Evolutionary conservation across 2,329 filamentous ascomycete species (phyloP).

Genomic region (Thielaviopsis punctulata): DNA sequence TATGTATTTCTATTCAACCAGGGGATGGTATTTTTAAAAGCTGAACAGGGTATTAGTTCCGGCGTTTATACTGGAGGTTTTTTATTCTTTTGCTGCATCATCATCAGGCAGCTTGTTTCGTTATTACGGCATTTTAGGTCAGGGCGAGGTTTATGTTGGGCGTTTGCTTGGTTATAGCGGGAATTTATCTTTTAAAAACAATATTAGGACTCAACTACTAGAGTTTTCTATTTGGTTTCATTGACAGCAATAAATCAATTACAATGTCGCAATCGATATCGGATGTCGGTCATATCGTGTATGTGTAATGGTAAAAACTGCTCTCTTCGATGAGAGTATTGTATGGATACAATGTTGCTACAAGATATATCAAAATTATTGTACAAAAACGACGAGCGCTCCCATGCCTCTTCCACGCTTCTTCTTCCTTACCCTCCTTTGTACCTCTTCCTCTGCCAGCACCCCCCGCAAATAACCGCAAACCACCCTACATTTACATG

Average conservation of each 20-base stretch:
- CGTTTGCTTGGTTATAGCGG: not conserved
- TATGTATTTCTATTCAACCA: not conserved
- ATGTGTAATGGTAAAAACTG: not conserved
- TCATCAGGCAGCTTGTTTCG: not conserved
- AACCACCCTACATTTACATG: slow-evolving; percentile 35
- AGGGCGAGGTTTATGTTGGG: not conserved
- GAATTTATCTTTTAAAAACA: not conserved
- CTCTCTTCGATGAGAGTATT: not conserved
- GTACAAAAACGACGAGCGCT: slow-evolving; percentile 3
- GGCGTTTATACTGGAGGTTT: not conserved
- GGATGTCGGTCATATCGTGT: not conserved
- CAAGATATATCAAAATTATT: slow-evolving; percentile 8
- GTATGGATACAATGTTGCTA: slow-evolving; percentile 4
- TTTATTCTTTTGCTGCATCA: not conserved
- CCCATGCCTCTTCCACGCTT: not conserved
- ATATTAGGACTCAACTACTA: not conserved
- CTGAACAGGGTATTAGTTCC: too few relatives aligned
- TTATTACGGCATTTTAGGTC: not conserved
- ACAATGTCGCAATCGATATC: not conserved
- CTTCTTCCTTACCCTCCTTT: not conserved
- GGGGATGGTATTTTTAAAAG: not conserved
- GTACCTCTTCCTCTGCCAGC: not conserved
- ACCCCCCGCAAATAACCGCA: too few relatives aligned
- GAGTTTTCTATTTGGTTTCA: too few relatives aligned
- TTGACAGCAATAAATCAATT: too few relatives aligned